Evolutionary conservation across 2,329 filamentous ascomycete genomes (phyloP).

Genomic region (Exophiala sp.): DNA sequence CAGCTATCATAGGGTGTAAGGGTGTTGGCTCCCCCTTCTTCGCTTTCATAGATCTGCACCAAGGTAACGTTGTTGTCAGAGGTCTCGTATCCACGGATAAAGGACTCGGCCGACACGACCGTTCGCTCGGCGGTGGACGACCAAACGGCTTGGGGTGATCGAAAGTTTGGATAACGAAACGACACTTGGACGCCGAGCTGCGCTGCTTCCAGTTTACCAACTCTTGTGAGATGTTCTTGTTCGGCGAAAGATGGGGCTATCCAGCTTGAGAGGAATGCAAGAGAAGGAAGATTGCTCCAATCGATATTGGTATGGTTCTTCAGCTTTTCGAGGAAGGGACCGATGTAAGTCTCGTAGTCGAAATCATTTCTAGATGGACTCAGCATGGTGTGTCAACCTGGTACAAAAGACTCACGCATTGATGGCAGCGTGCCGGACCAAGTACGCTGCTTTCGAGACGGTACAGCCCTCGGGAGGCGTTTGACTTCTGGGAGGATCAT

Average conservation of each 20-base stretch:
- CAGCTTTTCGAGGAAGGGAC: constrained; percentile 57
- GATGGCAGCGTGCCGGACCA: constrained; percentile 59
- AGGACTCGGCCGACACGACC: constrained; percentile 54
- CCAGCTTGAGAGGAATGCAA: constrained; percentile 59
- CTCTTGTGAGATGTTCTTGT: constrained; percentile 57
- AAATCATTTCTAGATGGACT: constrained; percentile 46
- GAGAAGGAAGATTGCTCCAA: constrained; percentile 54
- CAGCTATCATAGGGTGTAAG: constrained; percentile 65
- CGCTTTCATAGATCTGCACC: constrained; percentile 54
- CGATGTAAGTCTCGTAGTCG: constrained; percentile 57
- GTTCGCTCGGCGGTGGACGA: constrained; percentile 62
- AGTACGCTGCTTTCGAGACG: constrained; percentile 52
- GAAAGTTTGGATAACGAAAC: constrained; percentile 56
- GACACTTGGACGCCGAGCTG: constrained; percentile 57
- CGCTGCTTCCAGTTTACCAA: constrained; percentile 59
- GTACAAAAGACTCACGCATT: constrained; percentile 38
- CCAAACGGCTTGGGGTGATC: constrained; percentile 56
- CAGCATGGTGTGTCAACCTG: neutral
- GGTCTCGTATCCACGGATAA: constrained; percentile 56
- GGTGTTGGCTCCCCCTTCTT: constrained; percentile 57
- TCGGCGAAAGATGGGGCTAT: constrained; percentile 56
- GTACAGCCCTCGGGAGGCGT: constrained; percentile 50
- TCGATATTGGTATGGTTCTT: constrained; percentile 54
- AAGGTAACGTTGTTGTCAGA: constrained; percentile 54
- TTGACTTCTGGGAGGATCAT: constrained; percentile 46